Conservation (phyloP, 345 rosid species). For the Moringa oleifera region DNA sequence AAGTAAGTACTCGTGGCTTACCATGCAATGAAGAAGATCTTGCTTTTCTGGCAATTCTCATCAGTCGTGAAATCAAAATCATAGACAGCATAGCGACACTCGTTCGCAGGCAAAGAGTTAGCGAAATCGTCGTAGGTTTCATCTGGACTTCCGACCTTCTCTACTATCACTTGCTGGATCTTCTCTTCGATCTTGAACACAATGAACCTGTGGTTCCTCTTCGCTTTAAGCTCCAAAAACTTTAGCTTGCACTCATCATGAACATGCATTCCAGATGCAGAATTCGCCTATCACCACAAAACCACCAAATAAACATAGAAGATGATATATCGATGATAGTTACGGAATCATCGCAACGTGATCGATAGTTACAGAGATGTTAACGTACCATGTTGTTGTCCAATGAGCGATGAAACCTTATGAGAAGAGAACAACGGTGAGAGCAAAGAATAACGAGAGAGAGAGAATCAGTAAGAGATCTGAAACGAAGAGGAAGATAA, state of each 20-base stretch:
- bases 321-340: too few relatives aligned
- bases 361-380: too few relatives aligned
- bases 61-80: slow-evolving; percentile 51
- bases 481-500: background rate
- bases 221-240: slow-evolving; percentile 65
- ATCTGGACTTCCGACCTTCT: slow-evolving; percentile 50
- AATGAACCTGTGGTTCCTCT: slow-evolving; percentile 56
- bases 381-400: slow-evolving; percentile 21
- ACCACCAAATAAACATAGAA: too few relatives aligned
- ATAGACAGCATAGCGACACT: slow-evolving; percentile 55
- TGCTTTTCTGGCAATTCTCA: slow-evolving; percentile 71
- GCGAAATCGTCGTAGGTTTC: slow-evolving; percentile 54
- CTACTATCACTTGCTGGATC: slow-evolving; percentile 53
- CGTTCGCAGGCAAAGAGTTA: slow-evolving; percentile 43
- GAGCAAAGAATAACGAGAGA: background rate
- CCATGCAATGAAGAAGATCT: slow-evolving; percentile 77
- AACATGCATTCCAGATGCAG: slow-evolving; percentile 73
- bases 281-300: slow-evolving; percentile 56
- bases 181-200: slow-evolving; percentile 64
- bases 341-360: too few relatives aligned
- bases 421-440: background rate
- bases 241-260: slow-evolving; percentile 69
- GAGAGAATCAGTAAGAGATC: background rate
- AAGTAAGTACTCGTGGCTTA: slow-evolving; percentile 8
- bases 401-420: background rate